These are phyloP conservation scores for Crithidia expoeki DNA, from an alignment of 208 protist species.

Conservation along the genomic window DNA sequence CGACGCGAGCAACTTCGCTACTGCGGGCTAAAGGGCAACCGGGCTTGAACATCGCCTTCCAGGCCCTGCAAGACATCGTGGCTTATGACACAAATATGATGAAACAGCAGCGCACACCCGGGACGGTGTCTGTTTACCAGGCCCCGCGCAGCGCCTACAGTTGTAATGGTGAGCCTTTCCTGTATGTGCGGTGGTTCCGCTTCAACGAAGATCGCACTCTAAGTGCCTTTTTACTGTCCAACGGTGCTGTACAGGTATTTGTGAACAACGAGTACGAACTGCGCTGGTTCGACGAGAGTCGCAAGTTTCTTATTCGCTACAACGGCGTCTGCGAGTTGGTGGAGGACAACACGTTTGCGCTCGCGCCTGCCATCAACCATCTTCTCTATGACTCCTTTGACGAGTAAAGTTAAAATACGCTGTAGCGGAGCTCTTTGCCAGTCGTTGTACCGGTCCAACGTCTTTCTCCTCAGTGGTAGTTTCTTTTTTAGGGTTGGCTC, in stretches of 20 bases:
- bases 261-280: constrained; percentile 84
- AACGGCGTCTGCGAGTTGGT: constrained; percentile 89
- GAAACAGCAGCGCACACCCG: constrained; percentile 86
- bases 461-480: not conserved
- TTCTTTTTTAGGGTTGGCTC: not conserved
- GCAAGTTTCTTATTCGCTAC: constrained; percentile 81
- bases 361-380: constrained; percentile 64
- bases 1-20: constrained; percentile 51
- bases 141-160: constrained; percentile 67
- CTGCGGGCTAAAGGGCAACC: constrained; percentile 56
- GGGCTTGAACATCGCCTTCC: constrained; percentile 47
- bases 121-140: constrained; percentile 80
- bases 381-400: constrained; percentile 74
- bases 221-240: constrained; percentile 84
- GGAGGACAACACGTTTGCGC: constrained; percentile 65
- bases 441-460: not conserved
- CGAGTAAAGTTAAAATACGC: constrained; percentile 17
- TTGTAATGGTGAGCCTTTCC: constrained; percentile 66
- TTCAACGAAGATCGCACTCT: constrained; percentile 70
- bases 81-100: constrained; percentile 79
- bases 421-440: too few relatives aligned
- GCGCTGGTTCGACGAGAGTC: constrained; percentile 81
- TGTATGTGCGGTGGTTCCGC: constrained; percentile 91
- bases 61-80: constrained; percentile 72
- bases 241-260: constrained; percentile 84